Conservation (phyloP, 177 flowering plant species). For the Vitis hybrid region DNA sequence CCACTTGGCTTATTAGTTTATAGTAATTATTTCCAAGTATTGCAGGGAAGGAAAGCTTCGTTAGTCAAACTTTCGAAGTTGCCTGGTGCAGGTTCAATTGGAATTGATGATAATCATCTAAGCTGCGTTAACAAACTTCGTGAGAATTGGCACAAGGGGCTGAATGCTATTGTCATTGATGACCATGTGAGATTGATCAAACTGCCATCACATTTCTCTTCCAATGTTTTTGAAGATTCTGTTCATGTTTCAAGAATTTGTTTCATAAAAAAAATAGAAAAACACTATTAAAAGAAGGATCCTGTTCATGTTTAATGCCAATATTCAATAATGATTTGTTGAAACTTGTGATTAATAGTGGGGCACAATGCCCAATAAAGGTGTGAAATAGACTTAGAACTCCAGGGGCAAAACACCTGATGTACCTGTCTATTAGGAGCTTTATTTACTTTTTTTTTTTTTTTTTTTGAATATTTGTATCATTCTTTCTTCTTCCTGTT, state of each 20-base stretch:
- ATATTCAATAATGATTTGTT: no score
- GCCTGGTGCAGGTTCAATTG: slow-evolving; percentile 26
- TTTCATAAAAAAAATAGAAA: background rate
- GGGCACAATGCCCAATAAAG: no score
- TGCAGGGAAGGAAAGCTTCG: slow-evolving; percentile 26
- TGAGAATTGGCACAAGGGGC: slow-evolving; percentile 47
- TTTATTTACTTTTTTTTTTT: no score
- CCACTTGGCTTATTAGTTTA: background rate
- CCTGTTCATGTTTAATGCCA: no score
- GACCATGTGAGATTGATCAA: slow-evolving; percentile 47
- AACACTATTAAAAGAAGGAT: no score
- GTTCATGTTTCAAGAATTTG: background rate
- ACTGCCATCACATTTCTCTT: background rate
- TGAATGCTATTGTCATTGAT: slow-evolving; percentile 61
- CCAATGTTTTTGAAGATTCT: background rate
- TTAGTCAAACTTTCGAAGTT: slow-evolving; percentile 30
- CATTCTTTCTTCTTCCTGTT: no score
- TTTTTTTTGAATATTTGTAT: no score
- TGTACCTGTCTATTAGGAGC: no score
- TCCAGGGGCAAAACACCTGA: no score
- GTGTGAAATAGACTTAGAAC: no score
- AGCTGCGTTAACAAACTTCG: slow-evolving; percentile 54
- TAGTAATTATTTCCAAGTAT: slow-evolving; percentile 13
- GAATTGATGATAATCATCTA: slow-evolving; percentile 27
- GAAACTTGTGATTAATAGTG: no score